Evolutionary conservation across 139 green algal genomes (phyloP), one percentile per base, ranked within the genome.

Genomic region (Tetradesmus lagerheimii): DNA sequence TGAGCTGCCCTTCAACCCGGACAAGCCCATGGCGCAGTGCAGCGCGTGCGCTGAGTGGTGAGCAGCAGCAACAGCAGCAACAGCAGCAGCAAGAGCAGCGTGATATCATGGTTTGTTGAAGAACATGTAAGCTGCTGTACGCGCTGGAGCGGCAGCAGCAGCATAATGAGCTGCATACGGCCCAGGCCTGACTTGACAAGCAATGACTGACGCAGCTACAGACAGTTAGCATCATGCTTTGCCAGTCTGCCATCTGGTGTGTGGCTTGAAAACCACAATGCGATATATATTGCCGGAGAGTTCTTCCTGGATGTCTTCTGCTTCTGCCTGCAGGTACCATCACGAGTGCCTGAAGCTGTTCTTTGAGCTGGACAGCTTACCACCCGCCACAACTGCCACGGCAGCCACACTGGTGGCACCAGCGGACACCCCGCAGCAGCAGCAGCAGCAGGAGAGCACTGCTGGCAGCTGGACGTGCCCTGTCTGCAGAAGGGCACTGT

Each of bases 1-100:
- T 91, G 93, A 97, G 90, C 91, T 97, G 92, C 96, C 96, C 39
- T 97, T 98, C 94, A 98, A 98, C 90, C 96, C 96, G 1, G 96
- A 98, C 93, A 82, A 90, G 37, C 93, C 94, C 66, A 98, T 98
- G 95, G 88, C 97, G 0, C 84, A 94, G 87, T 98, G 96, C 87
- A 85, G 93, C 35, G 66, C 9, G 0, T 98, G 96, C 85, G 85
- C 93, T 2, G 95, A 97, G 29, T 97, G 96, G 96, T 98, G 86
- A 71, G 93, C 57, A 3, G 0, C 0, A 23, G 23, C 53, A 27
- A 23, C 57, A 31, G 57, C 2, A 71, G 57, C 57, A 71, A 20
- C 57, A 71, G 57, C 57, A n/a, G 57, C 57, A 71, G 57, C 57
- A 71, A 20, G n/a, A n/a, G n/a, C n/a, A n/a, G n/a, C n/a, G n/a